Evolutionary conservation across 331 rosid species (phyloP), one percentile per base, ranked within the genome.

Genomic region (Quercus phellos): DNA sequence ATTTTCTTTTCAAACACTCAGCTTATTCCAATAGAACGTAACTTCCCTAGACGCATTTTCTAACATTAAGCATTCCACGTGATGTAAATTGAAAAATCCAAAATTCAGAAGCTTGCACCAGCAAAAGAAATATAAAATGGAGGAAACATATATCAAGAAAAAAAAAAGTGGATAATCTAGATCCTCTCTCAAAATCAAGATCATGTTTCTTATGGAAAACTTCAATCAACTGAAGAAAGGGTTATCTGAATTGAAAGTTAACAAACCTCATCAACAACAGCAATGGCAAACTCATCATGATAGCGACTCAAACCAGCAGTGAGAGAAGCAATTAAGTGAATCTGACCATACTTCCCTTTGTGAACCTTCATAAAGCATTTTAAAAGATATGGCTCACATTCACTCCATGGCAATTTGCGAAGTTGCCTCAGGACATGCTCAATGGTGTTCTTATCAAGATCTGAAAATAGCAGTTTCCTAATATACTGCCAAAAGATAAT

Each of bases 281-380:
- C 95, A 27, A 95, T 94, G 12, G 97, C 89, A 86, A 95, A 95
- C 77, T 90, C 98, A 80, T 95, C 98, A 85, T 95, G 99, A 78
- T 91, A 93, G 74, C 99, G 98, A 84, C 97, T 95, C 90, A 95
- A 86, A 71, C 96, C 99, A 60, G 98, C 97, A 73, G 97, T 94
- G 76, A 95, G 98, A 83, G 99, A 95, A 70, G 99, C 98, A 77
- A 93, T 72, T 83, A 95, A 85, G 76, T 95, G 98, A 82, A 95
- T 95, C 86, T 95, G 99, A 77, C 98, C 98, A 85, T 95, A 95
- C 88, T 93, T 95, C 81, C 99, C 99, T 81, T 86, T 95, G 78
- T 95, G 89, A 82, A 95, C 94, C 88, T 95, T 95, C 98, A 95
- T 75, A 88, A 95, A 95, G 90, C 99, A 93, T 87, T 95, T 95